Evolutionary conservation across 2,329 filamentous ascomycete genomes (phyloP), one percentile per base, ranked within the genome.

Genomic region (Tolypocladium paradoxum): DNA sequence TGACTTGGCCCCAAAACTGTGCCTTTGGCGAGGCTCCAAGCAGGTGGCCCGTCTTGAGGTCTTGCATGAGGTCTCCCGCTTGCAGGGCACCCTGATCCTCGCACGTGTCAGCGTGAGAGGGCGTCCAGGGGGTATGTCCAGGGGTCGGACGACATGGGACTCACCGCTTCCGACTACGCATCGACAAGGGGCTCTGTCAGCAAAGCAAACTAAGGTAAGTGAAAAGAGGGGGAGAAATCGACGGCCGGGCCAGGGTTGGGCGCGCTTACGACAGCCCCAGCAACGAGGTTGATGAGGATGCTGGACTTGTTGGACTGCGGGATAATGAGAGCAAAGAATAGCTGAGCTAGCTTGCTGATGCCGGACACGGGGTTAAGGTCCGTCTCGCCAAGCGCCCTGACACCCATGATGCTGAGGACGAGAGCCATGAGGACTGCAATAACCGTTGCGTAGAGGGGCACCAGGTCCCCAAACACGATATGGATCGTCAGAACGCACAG

Each of bases 331-430:
- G 93, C 93, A 68, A 99, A 97, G 65, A 97, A 86, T 3, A 99
- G 81, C 69, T 99, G 93, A 0, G 93, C 95, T 3, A 99, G 79
- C 73, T 99, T 99, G 65, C 87, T 92, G 68, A 97, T 99, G 35
- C 93, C 93, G 1, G 89, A 95, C 2, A 97, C 93, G 0, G 93
- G 93, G 65, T 97, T 97, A 11, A 99, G 77, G 63, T 99, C 93
- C 6, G 93, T 97, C 73, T 97, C 82, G 11, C 83, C 83, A 0
- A 87, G 69, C 1, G 84, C 83, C 34, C 84, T 72, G 12, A 87
- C 84, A 4, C 83, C 84, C 82, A 87, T 87, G 52, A 93, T 85
- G 53, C 87, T 88, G 20, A 83, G 77, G 1, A 91, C 61, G 27
- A 99, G 81, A 0, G 93, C 90, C 68, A 97, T 85, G 31, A 95